Evolutionary conservation across 2,329 filamentous ascomycete species (phyloP).

Genomic region (Neoarthrinium moseri): DNA sequence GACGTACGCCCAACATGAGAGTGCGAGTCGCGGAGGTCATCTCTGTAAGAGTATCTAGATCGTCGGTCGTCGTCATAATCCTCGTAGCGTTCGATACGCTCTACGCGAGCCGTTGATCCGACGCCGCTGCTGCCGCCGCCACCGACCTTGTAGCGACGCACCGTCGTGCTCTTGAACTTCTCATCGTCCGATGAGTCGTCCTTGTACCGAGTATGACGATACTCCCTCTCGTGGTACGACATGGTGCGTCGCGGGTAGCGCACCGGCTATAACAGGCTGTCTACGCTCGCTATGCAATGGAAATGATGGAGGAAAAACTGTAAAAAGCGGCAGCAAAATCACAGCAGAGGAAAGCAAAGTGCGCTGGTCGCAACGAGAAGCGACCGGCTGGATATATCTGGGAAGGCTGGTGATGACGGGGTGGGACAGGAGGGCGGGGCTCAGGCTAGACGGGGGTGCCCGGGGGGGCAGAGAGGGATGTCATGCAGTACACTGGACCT

Average conservation of each 20-base stretch:
- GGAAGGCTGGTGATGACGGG: slow-evolving; percentile 8
- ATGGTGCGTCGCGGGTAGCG: background rate
- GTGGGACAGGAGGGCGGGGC: slow-evolving; percentile 5
- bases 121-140: slow-evolving; percentile 15
- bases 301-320: background rate
- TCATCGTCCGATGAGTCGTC: slow-evolving; percentile 23
- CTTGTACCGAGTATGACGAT: slow-evolving; percentile 12
- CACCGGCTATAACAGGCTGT: background rate
- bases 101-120: slow-evolving; percentile 17
- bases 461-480: background rate
- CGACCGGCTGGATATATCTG: slow-evolving; percentile 5
- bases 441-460: background rate
- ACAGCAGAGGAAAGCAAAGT: slow-evolving; percentile 1
- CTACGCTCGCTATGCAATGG: too few species aligned
- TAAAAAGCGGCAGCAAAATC: background rate
- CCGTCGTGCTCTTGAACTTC: slow-evolving; percentile 26
- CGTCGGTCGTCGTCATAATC: slow-evolving; percentile 46
- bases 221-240: slow-evolving; percentile 14
- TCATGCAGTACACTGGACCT: background rate
- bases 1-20: slow-evolving; percentile 34
- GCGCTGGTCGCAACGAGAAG: background rate
- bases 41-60: slow-evolving; percentile 35
- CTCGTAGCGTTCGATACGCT: slow-evolving; percentile 33
- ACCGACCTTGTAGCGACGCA: slow-evolving; percentile 30
- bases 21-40: slow-evolving; percentile 11